Base-by-base conservation (phyloP, 495 filamentous ascomycete genomes). In the Penicillium pulvis region DNA sequence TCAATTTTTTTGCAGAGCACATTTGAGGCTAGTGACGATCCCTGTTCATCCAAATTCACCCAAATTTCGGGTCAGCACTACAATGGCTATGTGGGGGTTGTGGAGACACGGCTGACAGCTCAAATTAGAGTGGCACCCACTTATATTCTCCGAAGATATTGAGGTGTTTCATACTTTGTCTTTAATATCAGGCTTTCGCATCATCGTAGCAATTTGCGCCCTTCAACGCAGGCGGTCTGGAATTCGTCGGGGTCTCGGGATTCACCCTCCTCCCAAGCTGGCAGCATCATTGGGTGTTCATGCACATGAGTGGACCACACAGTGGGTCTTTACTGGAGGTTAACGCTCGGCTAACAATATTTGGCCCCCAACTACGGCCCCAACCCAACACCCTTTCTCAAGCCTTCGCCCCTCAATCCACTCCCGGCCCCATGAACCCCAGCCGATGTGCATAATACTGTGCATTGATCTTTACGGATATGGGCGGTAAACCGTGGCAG, bases 401-500 rank as follows among this genome's bases (percentile, higher is more conserved):
- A 36, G 33, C 9, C 33, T 11, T 36, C 12, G 33, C 12, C 33
- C 12, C 33, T 12, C 33, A 36, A 36, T 11, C 9, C 12, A 10
- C 33, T 8, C 33, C 9, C 33, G 10, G 33, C 12, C 33, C 33
- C 33, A 14, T 11, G 33, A 36, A 36, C 6, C 9, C 33, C 33
- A 36, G 33, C 12, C 28, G 28, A 5, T 3, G 28, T 28, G 28
- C 28, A 28, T 28, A 28, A 7, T 36, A 10, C 3, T 8, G 33
- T 36, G 33, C 6, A 36, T 36, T 36, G 17, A 19, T 16, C 1
- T 28, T 5, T 3, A 28, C 28, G 6, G 6, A 28, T 7, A 53
- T 53, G 50, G 50, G 33, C 10, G 50, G 50, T 11, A 53, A 41
- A 24, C 31, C 50, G 9, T 53, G 50, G 50, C 50, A 53, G 50